Base-by-base conservation (phyloP, 495 filamentous ascomycete genomes). In the Hyaloscypha bicolor region DNA sequence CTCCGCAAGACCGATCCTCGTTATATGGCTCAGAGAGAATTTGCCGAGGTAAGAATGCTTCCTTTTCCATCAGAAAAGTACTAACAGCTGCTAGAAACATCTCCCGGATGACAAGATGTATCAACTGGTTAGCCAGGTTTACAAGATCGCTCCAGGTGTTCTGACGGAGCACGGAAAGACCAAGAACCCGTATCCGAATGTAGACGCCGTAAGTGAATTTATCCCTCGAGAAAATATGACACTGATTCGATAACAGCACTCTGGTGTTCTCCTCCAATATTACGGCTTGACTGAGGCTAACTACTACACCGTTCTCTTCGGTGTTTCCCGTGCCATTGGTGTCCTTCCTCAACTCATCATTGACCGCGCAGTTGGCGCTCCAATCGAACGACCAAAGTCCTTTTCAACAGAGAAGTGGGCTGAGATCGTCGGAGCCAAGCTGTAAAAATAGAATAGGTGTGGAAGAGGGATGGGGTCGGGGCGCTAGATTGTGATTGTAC, bases 291-390 rank as follows among this genome's bases (percentile, higher is more conserved):
- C 91, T 67, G 94, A 99, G 86, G 90, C 95, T 79, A 97, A 90
- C 90, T 99, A 95, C 89, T 99, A 99, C 89, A 99, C 95, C 66
- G 95, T 99, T 63, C 90, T 98, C 74, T 99, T 99, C 81, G 95
- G 95, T 86, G 96, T 99, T 25, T 97, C 93, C 70, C 91, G 95
- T 78, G 95, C 96, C 71, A 90, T 99, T 73, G 95, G 95, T 89
- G 95, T 98, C 68, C 89, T 98, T 66, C 96, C 95, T 67, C 95
- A 99, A 86, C 86, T 99, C 76, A 99, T 99, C 87, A 97, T 98
- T 77, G 95, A 99, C 87, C 96, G 95, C 79, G 95, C 95, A 66
- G 87, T 98, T 63, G 95, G 95, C 72, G 87, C 88, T 73, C 90
- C 90, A 63, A 92, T 92, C 73, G 91, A 92, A 85, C 77, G 86